Evolutionary conservation across 2,329 filamentous ascomycete species (phyloP), one percentile per base, ranked within the genome.

Genomic region (Aureobasidium sp.): DNA sequence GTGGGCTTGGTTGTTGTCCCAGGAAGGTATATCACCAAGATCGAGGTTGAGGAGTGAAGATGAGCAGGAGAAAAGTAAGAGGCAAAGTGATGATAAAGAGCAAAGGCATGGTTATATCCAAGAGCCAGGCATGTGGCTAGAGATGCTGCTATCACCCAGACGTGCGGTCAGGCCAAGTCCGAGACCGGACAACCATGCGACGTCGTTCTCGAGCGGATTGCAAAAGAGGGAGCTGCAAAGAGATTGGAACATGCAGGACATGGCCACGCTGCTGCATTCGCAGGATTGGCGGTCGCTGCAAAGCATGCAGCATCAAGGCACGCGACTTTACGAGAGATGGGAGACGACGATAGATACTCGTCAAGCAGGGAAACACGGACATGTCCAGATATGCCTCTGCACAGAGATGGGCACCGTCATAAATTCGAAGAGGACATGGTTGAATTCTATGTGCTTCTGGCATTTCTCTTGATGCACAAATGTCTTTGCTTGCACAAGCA

Each of bases 1-100:
- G 83, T 99, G 24, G 94, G 94, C 0, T 77, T 97, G 29, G 86
- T 99, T 2, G 92, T 97, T 27, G 85, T 99, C 4, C 94, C 94
- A 0, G 92, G 93, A 0, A 79, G 88, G 67, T 85, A 96, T 72
- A 90, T 99, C 67, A 85, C 82, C 63, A 93, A 88, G 77, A 91
- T 99, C 69, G 92, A 97, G 74, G 80, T 94, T 50, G 91, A 97
- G 71, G 87, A 93, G 2, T 72, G 68, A 68, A 14, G 14, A 5
- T n/a, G 11, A n/a, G 19, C 27, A n/a, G 14, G 5, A 27, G 19
- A 27, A 19, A 22, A 5, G 22, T n/a, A 31, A 19, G 6, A 40
- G 27, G 49, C 40, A 7, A 35, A 24, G 24, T 7, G 7, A 8
- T 19, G 17, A 5, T 3, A 17, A 39, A 39, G 35, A 39, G 35